These are phyloP conservation scores for Yamadazyma sp. DNA, from an alignment of 805 yeast genomes.

Conservation along the genomic window DNA sequence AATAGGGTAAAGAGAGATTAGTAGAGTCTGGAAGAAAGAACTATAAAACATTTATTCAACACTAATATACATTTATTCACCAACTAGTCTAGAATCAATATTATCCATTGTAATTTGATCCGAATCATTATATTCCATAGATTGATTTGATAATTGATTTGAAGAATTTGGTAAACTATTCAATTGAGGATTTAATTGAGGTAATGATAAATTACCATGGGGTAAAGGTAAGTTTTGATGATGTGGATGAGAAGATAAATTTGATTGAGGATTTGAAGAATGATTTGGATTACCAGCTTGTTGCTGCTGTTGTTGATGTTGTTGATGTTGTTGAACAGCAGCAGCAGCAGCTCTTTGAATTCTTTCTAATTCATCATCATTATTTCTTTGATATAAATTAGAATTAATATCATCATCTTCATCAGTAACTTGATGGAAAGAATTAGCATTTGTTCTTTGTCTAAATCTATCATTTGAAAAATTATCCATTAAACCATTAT, in stretches of 20 bases:
- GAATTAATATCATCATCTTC: slow-evolving; percentile 15
- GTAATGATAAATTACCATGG: slow-evolving; percentile 3
- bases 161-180: not conserved
- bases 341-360: slow-evolving; percentile 23
- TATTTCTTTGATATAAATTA: slow-evolving; percentile 14
- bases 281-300: slow-evolving; percentile 18
- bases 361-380: slow-evolving; percentile 13
- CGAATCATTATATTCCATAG: slow-evolving; percentile 9
- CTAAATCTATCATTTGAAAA: slow-evolving; percentile 13
- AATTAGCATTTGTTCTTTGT: slow-evolving; percentile 23
- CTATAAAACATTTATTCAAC: slow-evolving; percentile 8
- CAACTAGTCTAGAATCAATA: slow-evolving; percentile 44
- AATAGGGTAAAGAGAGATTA: too few relatives aligned
- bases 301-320: slow-evolving; percentile 19
- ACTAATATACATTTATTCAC: slow-evolving; percentile 25
- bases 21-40: too few relatives aligned
- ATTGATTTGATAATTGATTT: slow-evolving; percentile 2
- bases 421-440: slow-evolving; percentile 22
- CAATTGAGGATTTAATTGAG: slow-evolving; percentile 1
- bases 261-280: not conserved
- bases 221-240: not conserved
- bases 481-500: slow-evolving; percentile 24
- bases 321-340: slow-evolving; percentile 23
- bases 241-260: not conserved
- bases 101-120: slow-evolving; percentile 41